Percentiles rank a stretch among this genome's conserved stretches.
Conservation (phyloP, 2,329 filamentous ascomycete species). For the Sclerotinia subarctica region DNA sequence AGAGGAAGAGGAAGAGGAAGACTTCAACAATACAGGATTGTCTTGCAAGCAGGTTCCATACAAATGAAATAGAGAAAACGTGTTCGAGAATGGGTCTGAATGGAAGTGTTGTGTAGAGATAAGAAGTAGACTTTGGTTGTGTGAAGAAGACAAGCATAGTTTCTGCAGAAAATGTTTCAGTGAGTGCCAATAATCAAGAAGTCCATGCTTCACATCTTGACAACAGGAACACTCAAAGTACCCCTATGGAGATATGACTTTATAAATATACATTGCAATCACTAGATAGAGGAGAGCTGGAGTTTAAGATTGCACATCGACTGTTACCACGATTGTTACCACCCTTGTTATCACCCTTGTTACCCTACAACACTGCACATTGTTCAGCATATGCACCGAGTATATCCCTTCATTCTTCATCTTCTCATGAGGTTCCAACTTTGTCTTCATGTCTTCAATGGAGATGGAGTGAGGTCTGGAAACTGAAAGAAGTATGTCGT, state of each 20-base stretch:
- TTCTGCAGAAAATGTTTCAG: background rate
- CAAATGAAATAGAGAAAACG: background rate
- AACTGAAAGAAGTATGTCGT: conserved; percentile 3
- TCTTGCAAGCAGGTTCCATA: no score
- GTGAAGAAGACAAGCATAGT: background rate
- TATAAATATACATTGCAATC: background rate
- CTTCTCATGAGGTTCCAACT: background rate
- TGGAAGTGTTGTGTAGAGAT: background rate
- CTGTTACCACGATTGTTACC: no score
- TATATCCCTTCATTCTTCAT: background rate
- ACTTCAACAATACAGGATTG: background rate
- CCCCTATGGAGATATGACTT: background rate
- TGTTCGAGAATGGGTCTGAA: background rate
- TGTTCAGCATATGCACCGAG: background rate
- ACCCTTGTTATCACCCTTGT: no score
- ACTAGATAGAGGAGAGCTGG: background rate
- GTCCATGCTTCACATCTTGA: background rate
- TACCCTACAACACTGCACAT: no score
- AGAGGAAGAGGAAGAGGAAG: no score
- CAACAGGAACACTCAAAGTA: background rate
- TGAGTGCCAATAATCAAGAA: background rate
- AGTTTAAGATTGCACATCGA: background rate
- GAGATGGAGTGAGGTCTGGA: background rate
- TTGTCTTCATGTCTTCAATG: background rate
- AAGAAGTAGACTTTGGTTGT: background rate